phyloP scores from a whole-genome alignment of 441 rosid genomes.

The Aleurites moluccanus region DNA sequence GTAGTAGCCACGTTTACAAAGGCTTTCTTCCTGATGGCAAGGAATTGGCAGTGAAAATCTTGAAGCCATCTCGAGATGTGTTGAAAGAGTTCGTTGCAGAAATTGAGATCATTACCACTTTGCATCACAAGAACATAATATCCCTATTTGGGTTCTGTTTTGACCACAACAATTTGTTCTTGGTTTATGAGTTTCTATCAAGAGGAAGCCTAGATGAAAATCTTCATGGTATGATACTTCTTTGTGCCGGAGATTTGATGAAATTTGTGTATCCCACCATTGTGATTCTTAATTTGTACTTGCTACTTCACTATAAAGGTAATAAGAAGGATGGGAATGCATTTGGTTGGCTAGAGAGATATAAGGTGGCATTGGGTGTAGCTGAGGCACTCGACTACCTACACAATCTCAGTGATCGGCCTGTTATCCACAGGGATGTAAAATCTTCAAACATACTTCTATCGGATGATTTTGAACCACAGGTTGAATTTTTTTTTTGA shows the following conservation, averaged over 20 bases:
- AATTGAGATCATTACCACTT: constrained; percentile 68
- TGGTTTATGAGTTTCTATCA: constrained; percentile 71
- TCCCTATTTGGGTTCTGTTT: constrained; percentile 84
- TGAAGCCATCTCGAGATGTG: constrained; percentile 66
- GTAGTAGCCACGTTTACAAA: constrained; percentile 82
- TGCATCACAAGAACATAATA: constrained; percentile 77
- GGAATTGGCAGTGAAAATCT: constrained; percentile 77
- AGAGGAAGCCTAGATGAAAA: constrained; percentile 95
- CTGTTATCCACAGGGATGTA: constrained; percentile 86
- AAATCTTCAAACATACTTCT: constrained; percentile 90
- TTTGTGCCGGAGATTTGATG: constrained; percentile 19
- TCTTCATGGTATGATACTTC: constrained; percentile 58
- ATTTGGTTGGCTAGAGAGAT: constrained; percentile 82
- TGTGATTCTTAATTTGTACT: constrained; percentile 18
- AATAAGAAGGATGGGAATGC: constrained; percentile 40
- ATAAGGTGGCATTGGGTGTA: constrained; percentile 76
- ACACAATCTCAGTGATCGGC: constrained; percentile 59
- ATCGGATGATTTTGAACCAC: constrained; percentile 86
- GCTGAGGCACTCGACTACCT: constrained; percentile 85
- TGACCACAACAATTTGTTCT: constrained; percentile 59
- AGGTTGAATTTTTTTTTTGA: constrained; percentile 38
- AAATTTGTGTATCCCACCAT: not conserved
- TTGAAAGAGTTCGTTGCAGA: constrained; percentile 70
- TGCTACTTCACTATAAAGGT: constrained; percentile 37
- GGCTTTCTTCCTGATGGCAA: constrained; percentile 80